Evolutionary conservation across 257 asterid species (phyloP).

Genomic region (Solanum rostratum): DNA sequence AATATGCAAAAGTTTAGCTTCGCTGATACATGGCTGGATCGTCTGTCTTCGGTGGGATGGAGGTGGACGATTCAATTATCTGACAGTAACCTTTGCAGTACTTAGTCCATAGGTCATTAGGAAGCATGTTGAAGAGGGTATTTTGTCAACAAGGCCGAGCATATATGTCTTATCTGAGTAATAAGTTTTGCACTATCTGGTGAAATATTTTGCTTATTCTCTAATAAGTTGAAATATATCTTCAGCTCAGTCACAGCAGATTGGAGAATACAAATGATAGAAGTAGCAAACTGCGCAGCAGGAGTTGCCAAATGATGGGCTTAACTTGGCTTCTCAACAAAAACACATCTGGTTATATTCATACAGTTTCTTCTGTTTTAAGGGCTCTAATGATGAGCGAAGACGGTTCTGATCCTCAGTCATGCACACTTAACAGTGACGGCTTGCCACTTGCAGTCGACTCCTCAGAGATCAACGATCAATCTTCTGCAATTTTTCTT

Average conservation of each 20-base stretch:
- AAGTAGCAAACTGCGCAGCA: slow-evolving; percentile 42
- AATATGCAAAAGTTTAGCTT: not conserved
- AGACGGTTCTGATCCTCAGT: slow-evolving; percentile 69
- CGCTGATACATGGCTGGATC: not conserved
- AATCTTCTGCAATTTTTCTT: not conserved
- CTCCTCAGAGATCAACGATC: slow-evolving; percentile 57
- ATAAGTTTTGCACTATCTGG: not conserved
- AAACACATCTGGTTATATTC: slow-evolving; percentile 91
- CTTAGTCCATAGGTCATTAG: not conserved
- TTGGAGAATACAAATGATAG: slow-evolving; percentile 48
- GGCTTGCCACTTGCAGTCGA: slow-evolving; percentile 98
- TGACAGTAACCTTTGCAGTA: not conserved
- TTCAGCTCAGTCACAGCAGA: slow-evolving; percentile 51
- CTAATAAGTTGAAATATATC: not conserved
- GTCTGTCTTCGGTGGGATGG: not conserved
- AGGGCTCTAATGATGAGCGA: slow-evolving; percentile 93
- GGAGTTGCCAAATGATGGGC: slow-evolving; percentile 95
- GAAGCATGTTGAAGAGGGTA: not conserved
- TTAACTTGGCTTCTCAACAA: slow-evolving; percentile 95
- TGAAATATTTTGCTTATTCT: not conserved
- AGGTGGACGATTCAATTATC: not conserved
- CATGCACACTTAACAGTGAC: slow-evolving; percentile 96
- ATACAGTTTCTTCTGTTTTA: slow-evolving; percentile 87
- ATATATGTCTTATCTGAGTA: not conserved
- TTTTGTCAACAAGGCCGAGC: not conserved